These are phyloP conservation scores for Trichosporon faecale DNA, from an alignment of 1,284 basidiomycete species.

Conservation along the genomic window DNA sequence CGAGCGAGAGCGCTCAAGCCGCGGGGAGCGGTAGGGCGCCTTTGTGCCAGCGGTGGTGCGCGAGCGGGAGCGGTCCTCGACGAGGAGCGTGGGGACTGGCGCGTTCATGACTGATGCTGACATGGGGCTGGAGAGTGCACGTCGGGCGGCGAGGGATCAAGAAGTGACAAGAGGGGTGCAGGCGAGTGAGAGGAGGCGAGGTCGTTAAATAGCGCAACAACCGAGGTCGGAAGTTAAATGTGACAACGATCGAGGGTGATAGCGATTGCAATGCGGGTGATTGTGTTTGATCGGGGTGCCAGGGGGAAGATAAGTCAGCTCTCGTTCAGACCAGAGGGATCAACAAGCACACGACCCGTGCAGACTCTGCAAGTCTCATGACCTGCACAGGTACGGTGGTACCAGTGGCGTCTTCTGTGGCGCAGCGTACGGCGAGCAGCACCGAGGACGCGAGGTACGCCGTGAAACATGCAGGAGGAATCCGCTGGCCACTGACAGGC, in stretches of 20 bases:
- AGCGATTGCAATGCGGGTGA: not conserved
- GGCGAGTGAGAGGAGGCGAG: not conserved
- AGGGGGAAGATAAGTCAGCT: not conserved
- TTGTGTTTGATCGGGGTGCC: not conserved
- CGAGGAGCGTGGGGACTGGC: not conserved
- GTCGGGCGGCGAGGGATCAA: not conserved
- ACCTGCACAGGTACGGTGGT: not conserved
- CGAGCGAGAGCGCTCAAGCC: slow-evolving; percentile 21
- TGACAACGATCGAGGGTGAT: not conserved
- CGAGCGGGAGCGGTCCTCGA: not conserved
- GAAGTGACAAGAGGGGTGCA: not conserved
- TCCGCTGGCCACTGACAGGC: not conserved
- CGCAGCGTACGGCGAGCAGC: not conserved
- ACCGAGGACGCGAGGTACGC: not conserved
- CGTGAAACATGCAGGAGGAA: not conserved
- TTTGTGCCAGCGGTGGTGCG: not conserved
- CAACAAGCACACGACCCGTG: not conserved
- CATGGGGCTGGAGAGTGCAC: not conserved
- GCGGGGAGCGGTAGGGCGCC: slow-evolving; percentile 20
- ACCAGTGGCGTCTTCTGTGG: not conserved
- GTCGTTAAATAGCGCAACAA: not conserved
- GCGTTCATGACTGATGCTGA: slow-evolving; percentile 5
- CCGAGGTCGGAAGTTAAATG: not conserved
- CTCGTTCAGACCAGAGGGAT: not conserved
- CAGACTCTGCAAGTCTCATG: not conserved